Evolutionary conservation across 495 filamentous ascomycete species (phyloP).

Genomic region (Neurospora sp.): DNA sequence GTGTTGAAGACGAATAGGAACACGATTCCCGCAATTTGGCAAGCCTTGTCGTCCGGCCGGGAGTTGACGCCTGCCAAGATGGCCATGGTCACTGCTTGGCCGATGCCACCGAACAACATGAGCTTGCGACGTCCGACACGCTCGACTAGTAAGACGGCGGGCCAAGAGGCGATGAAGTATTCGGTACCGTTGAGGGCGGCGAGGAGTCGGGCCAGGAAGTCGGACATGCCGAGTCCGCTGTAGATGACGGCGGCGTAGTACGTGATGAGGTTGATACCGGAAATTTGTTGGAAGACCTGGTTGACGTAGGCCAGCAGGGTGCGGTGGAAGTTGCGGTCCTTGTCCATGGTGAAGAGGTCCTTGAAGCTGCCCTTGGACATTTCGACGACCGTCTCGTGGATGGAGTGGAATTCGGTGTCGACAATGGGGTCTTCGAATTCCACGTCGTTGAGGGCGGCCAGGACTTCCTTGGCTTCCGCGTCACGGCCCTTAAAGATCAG

Average conservation of each 20-base stretch:
- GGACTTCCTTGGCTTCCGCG: conserved; percentile 49
- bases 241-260: conserved; percentile 65
- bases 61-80: conserved; percentile 45
- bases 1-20: conserved; percentile 44
- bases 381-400: conserved; percentile 68
- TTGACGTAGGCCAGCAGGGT: conserved; percentile 1
- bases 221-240: conserved; percentile 39
- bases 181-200: conserved; percentile 64
- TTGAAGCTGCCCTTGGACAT: conserved; percentile 54
- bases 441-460: conserved; percentile 50
- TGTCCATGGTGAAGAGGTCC: conserved; percentile 63
- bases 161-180: conserved; percentile 64
- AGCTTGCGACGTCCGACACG: conserved; percentile 53
- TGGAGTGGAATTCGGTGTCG: conserved; percentile 55
- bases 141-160: conserved; percentile 59
- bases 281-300: conserved; percentile 12
- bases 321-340: conserved; percentile 65
- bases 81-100: conserved; percentile 61
- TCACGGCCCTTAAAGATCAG: conserved; percentile 39
- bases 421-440: conserved; percentile 43
- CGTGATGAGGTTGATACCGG: conserved; percentile 67
- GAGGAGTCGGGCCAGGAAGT: conserved; percentile 52
- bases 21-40: conserved; percentile 37
- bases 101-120: conserved; percentile 62
- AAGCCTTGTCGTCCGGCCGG: conserved; percentile 13